These are phyloP conservation scores for Ashbya aceris DNA, from an alignment of 1,139 yeast genomes.

Conservation along the genomic window DNA sequence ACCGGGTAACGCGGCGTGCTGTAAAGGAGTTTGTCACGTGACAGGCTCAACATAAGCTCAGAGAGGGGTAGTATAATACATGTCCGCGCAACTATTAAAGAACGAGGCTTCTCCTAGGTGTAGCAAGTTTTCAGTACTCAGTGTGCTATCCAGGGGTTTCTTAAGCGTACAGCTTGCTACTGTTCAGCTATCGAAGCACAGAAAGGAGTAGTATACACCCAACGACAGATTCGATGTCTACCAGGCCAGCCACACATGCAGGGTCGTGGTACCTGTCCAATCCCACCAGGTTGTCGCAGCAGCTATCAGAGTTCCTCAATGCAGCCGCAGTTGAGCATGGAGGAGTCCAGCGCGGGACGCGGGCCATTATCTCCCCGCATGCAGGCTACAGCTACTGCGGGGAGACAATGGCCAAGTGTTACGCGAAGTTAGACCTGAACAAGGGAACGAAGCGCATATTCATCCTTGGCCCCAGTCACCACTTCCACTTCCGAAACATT, in stretches of 20 bases:
- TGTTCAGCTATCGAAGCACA: too few species aligned
- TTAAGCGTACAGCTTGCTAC: too few species aligned
- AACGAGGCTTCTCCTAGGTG: too few species aligned
- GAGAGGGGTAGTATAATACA: too few species aligned
- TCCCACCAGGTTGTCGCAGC: conserved; percentile 35
- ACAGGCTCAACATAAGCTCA: too few species aligned
- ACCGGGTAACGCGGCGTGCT: too few species aligned
- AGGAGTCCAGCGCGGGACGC: conserved; percentile 41
- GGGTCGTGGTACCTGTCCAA: conserved; percentile 77
- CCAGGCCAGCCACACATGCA: conserved; percentile 67
- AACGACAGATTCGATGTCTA: neutral
- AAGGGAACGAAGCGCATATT: conserved; percentile 49
- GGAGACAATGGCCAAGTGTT: conserved; percentile 65
- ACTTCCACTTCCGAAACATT: conserved; percentile 60
- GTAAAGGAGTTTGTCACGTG: too few species aligned
- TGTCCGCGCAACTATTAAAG: too few species aligned
- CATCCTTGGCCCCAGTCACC: conserved; percentile 89
- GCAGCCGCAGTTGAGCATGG: conserved; percentile 9
- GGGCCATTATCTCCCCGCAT: conserved; percentile 60
- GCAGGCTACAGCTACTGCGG: conserved; percentile 92
- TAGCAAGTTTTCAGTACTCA: too few species aligned
- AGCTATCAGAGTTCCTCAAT: conserved; percentile 28
- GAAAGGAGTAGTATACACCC: too few species aligned
- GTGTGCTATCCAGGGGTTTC: too few species aligned
- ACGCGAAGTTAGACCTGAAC: conserved; percentile 51